phyloP scores from a whole-genome alignment of 2,329 filamentous ascomycete species.

The Mollisiaceae sp. region DNA sequence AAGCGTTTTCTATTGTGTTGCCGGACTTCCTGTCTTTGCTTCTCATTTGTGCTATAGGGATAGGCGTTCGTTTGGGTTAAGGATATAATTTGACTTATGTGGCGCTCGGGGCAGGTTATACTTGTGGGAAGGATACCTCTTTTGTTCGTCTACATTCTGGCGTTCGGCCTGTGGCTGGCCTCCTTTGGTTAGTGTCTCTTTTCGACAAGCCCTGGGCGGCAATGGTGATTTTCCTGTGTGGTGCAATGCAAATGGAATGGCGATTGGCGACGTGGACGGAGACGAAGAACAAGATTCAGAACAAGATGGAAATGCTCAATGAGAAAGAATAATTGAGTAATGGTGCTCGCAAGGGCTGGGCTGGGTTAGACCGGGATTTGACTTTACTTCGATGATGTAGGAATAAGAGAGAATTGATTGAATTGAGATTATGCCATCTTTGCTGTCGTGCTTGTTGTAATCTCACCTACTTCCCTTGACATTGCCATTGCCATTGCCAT shows the following conservation, averaged over 20 bases:
- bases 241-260: neutral
- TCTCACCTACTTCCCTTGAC: too few species aligned
- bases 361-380: neutral
- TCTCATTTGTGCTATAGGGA: conserved; percentile 3
- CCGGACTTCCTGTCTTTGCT: neutral
- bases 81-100: neutral
- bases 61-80: neutral
- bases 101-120: neutral
- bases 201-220: neutral
- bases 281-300: neutral
- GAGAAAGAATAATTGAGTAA: conserved; percentile 3
- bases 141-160: neutral
- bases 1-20: neutral
- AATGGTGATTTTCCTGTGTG: neutral
- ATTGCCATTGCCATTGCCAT: too few species aligned
- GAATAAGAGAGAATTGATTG: neutral
- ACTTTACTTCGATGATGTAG: neutral
- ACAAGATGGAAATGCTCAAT: conserved; percentile 1
- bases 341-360: neutral
- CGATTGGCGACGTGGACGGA: neutral
- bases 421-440: neutral
- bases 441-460: too few species aligned
- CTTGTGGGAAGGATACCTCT: neutral
- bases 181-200: neutral
- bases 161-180: conserved; percentile 5